Conservation (phyloP, 1,284 basidiomycete genomes). For the Tilletia caries region DNA sequence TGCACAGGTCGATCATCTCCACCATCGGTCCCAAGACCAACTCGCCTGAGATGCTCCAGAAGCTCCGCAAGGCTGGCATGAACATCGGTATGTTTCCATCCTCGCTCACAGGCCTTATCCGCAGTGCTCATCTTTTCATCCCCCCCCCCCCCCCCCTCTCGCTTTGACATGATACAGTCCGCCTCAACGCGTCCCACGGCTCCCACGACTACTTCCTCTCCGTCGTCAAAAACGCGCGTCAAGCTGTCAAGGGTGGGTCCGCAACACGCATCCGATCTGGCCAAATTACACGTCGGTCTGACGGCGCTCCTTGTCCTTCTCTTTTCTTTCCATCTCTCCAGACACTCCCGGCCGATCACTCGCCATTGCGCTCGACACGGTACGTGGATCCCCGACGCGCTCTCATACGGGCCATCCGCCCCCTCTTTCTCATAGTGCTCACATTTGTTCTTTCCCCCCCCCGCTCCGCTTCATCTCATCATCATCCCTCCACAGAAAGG, state of each 20-base stretch:
- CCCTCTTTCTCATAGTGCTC: background rate
- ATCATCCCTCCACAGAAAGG: constrained; percentile 69
- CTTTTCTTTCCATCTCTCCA: constrained; percentile 16
- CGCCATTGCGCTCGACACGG: constrained; percentile 93
- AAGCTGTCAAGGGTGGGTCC: constrained; percentile 28
- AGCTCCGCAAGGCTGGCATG: constrained; percentile 50
- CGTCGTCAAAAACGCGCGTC: constrained; percentile 50
- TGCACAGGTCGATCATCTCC: constrained; percentile 47
- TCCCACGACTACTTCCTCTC: constrained; percentile 51
- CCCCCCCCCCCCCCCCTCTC: background rate
- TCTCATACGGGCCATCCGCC: background rate
- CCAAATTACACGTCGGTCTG: background rate
- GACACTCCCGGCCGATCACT: constrained; percentile 70
- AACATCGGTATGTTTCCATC: constrained; percentile 41
- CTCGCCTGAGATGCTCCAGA: constrained; percentile 46
- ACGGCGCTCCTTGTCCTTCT: background rate
- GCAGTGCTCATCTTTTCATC: background rate
- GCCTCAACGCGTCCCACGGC: constrained; percentile 52
- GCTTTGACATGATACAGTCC: constrained; percentile 26
- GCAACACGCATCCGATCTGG: background rate
- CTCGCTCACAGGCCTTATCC: background rate
- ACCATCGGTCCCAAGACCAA: constrained; percentile 54
- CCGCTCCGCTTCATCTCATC: background rate
- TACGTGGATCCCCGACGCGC: background rate
- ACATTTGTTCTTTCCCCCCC: background rate